Conservation (phyloP, 306 rosid genomes). For the Psophocarpus tetragonolobus region DNA sequence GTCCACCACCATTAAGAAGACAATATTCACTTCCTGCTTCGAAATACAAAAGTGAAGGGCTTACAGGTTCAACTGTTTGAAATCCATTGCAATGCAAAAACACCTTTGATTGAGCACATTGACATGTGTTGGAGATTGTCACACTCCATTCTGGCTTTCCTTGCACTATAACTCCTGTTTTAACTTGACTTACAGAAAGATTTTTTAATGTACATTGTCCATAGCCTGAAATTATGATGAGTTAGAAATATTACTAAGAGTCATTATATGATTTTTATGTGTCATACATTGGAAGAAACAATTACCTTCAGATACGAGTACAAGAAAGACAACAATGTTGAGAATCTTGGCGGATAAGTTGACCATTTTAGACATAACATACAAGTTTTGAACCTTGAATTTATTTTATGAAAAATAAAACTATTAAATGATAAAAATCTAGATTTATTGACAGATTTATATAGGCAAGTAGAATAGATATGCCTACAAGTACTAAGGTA, state of each 20-base stretch:
- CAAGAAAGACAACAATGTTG: background rate
- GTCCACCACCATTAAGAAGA: constrained; percentile 30
- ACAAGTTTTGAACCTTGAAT: background rate
- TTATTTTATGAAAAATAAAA: too few species aligned
- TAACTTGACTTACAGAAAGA: constrained; percentile 21
- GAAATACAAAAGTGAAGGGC: constrained; percentile 27
- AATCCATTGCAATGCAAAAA: constrained; percentile 34
- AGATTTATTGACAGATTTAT: too few species aligned
- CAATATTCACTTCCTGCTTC: background rate
- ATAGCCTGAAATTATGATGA: constrained; percentile 18
- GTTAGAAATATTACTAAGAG: background rate
- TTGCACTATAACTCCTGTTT: constrained; percentile 36
- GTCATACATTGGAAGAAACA: background rate
- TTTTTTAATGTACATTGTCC: constrained; percentile 16
- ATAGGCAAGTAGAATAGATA: too few species aligned
- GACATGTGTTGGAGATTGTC: constrained; percentile 25
- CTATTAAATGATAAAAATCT: too few species aligned
- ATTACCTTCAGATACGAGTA: constrained; percentile 30
- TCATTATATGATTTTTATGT: background rate
- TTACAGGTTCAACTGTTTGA: constrained; percentile 17
- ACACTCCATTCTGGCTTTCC: constrained; percentile 47
- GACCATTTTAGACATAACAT: background rate
- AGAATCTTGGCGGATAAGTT: background rate
- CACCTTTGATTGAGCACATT: constrained; percentile 19
- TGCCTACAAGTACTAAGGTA: too few species aligned